Evolutionary conservation across 1,139 yeast species (phyloP).

Genomic region (Yamadazyma buinensis): DNA sequence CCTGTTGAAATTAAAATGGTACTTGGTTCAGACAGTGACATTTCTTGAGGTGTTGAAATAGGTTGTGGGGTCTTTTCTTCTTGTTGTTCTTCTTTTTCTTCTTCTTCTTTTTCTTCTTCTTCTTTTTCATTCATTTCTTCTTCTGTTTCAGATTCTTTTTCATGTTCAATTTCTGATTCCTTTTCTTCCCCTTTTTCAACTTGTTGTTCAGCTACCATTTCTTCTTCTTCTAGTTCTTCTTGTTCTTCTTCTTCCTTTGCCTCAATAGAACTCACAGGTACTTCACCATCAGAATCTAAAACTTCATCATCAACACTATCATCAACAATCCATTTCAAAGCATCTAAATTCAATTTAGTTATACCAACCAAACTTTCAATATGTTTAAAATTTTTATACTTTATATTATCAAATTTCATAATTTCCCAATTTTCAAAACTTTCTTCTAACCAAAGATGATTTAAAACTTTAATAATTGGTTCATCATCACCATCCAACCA

Average conservation of each 20-base stretch:
- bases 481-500: conserved; percentile 27
- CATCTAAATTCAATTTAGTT: conserved; percentile 40
- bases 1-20: conserved; percentile 1
- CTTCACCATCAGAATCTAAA: conserved; percentile 6
- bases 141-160: conserved; percentile 1
- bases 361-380: conserved; percentile 49
- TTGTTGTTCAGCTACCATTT: conserved; percentile 1
- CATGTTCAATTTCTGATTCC: conserved; percentile 2
- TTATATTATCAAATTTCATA: conserved; percentile 39
- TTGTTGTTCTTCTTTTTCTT: neutral
- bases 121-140: neutral
- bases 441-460: conserved; percentile 91
- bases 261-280: neutral
- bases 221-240: conserved; percentile 2
- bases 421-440: conserved; percentile 59
- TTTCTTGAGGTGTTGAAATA: no score
- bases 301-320: conserved; percentile 34
- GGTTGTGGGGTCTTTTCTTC: conserved; percentile 1
- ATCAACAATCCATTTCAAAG: conserved; percentile 41
- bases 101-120: neutral
- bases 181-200: conserved; percentile 4
- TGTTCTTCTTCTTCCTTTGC: conserved; percentile 1
- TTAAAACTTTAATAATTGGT: conserved; percentile 52
- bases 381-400: conserved; percentile 32
- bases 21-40: no score